Evolutionary conservation across 768 basidiomycete genomes (phyloP).

Genomic region (Gelatoporia subvermispora): DNA sequence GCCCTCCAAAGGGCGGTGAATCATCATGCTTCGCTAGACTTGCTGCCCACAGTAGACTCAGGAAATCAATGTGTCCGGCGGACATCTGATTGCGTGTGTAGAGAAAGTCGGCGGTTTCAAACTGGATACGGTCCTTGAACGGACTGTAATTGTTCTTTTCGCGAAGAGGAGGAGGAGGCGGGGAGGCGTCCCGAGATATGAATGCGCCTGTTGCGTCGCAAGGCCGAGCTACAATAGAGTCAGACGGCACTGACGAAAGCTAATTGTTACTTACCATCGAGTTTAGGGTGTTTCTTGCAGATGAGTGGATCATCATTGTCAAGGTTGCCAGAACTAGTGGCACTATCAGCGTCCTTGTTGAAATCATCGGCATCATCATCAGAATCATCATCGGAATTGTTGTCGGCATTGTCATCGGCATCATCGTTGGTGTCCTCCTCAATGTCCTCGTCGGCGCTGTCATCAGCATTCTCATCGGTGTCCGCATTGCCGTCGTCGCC

Average conservation of each 20-base stretch:
- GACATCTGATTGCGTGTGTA: slow-evolving; percentile 18
- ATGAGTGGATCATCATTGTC: too few species aligned
- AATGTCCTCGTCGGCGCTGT: too few species aligned
- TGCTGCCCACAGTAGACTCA: slow-evolving; percentile 14
- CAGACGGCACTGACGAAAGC: too few species aligned
- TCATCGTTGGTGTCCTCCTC: too few species aligned
- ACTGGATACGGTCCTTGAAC: slow-evolving; percentile 12
- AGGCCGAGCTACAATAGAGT: slow-evolving; percentile 1
- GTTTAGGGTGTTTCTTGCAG: not conserved
- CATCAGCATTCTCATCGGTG: too few species aligned
- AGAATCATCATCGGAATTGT: too few species aligned
- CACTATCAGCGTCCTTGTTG: too few species aligned
- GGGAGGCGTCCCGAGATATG: not conserved
- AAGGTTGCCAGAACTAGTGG: too few species aligned
- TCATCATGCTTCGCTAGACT: slow-evolving; percentile 2
- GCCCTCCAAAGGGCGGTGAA: slow-evolving; percentile 21
- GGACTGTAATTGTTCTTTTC: slow-evolving; percentile 13
- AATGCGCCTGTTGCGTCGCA: slow-evolving; percentile 2
- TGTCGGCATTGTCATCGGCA: too few species aligned
- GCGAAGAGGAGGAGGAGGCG: not conserved
- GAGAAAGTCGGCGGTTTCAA: slow-evolving; percentile 18
- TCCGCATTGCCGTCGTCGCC: too few species aligned
- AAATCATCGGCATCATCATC: too few species aligned
- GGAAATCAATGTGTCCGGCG: not conserved
- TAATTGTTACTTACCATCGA: not conserved